Percentiles rank a stretch among this genome's conserved stretches.
Evolutionary conservation across 2,329 filamentous ascomycete species (phyloP).

Genomic region (Macroventuria anomochaeta): DNA sequence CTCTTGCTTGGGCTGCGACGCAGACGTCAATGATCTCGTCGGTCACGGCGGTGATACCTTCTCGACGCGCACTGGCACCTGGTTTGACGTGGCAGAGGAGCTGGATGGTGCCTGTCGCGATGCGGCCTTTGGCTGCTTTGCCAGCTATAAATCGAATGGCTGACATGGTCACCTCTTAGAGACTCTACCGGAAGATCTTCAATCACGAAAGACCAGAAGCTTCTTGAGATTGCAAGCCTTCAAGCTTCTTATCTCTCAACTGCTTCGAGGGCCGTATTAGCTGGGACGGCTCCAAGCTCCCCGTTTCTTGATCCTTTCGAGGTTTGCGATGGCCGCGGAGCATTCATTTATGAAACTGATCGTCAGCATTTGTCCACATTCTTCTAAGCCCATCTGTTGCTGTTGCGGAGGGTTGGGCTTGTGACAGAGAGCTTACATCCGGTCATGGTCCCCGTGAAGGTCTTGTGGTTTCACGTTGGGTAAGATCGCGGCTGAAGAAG

Average conservation of each 20-base stretch:
- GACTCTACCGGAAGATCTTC: too few species aligned
- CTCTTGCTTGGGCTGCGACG: constrained; percentile 68
- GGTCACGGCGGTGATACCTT: constrained; percentile 65
- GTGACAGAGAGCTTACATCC: constrained; percentile 4
- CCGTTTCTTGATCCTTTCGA: too few species aligned
- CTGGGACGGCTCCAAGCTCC: too few species aligned
- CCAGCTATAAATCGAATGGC: constrained; percentile 40
- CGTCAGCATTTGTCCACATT: too few species aligned
- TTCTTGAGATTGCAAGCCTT: too few species aligned
- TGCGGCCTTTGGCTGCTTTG: constrained; percentile 27
- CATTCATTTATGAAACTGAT: too few species aligned
- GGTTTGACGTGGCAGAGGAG: constrained; percentile 73
- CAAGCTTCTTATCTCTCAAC: too few species aligned
- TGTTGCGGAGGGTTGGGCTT: not conserved
- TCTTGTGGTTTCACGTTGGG: constrained; percentile 13
- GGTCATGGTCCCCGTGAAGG: not conserved
- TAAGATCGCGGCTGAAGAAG: constrained; percentile 1
- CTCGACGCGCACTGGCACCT: constrained; percentile 65
- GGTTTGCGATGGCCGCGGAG: too few species aligned
- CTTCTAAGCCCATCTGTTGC: too few species aligned
- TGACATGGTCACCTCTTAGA: not conserved
- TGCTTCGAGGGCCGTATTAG: too few species aligned
- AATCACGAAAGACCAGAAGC: too few species aligned
- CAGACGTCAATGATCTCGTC: constrained; percentile 67
- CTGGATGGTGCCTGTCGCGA: constrained; percentile 52